Base-by-base conservation (phyloP, 1,284 basidiomycete species). In the Cutaneotrichosporon cyanovorans region DNA sequence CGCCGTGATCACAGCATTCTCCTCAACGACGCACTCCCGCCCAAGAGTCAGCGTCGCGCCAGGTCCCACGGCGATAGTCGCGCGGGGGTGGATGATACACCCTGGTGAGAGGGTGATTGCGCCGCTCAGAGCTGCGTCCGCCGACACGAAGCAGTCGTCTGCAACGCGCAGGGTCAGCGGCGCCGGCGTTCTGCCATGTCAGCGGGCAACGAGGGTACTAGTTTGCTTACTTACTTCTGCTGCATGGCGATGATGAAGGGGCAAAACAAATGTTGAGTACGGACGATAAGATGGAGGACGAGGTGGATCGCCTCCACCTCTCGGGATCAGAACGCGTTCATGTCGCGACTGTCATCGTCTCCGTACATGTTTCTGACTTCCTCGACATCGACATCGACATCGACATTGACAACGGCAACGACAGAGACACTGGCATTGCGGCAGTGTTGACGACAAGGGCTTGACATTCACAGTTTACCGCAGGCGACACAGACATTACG, bases 31-130 rank as follows among this genome's bases (percentile, higher is more conserved):
- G 65, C 88, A 92, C 45, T 84, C 80, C 20, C 80, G 76, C 8
- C 90, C 93, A 39, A 97, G 84, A 37, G 87, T 76, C 53, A 97
- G 89, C 3, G 88, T 83, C 0, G 87, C 90, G 5, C 81, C 47
- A 2, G 47, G 42, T 36, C 87, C 80, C 7, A 89, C 90, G 53
- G 91, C 84, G 53, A 97, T 85, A 23, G 85, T 86, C 1, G 87
- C 87, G 64, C 88, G 87, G 0, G 93, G 92, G 59, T 97, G 92
- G n/a, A 98, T 80, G 40, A 96, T 83, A 2, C 84, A 85, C 2
- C 85, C 85, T 63, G 48, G 84, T 18, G 87, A 87, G 51, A 95
- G 82, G n/a, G 85, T 89, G 45, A 93, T 85, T 58, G 87, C 83
- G 38, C 90, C 90, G 63, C 87, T 87, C 51, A 93, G 76, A 52